phyloP scores from a whole-genome alignment of 169 alveolate genomes.

The Plasmodium coatneyi region DNA sequence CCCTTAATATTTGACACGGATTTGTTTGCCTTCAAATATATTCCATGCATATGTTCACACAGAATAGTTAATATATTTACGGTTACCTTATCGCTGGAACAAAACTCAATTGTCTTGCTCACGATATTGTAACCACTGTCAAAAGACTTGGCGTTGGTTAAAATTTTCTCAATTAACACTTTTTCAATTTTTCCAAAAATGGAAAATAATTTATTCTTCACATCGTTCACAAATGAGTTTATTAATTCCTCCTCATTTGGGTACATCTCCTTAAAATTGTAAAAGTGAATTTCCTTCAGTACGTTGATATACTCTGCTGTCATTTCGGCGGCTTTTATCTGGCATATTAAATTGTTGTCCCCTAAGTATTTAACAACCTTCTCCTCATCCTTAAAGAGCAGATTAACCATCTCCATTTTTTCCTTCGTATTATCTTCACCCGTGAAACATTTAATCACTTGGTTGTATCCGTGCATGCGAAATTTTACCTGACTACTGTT shows the following conservation, averaged over 20 bases:
- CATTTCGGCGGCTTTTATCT: slow-evolving; percentile 68
- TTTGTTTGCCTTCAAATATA: slow-evolving; percentile 43
- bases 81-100: slow-evolving; percentile 55
- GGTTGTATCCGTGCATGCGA: slow-evolving; percentile 55
- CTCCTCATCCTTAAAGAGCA: slow-evolving; percentile 53
- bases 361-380: slow-evolving; percentile 16
- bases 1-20: slow-evolving; percentile 56
- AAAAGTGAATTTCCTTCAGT: slow-evolving; percentile 27
- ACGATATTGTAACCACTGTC: slow-evolving; percentile 68
- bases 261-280: slow-evolving; percentile 1
- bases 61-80: slow-evolving; percentile 20
- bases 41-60: slow-evolving; percentile 33
- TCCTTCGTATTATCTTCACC: neutral
- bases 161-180: slow-evolving; percentile 45
- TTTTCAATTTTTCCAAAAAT: slow-evolving; percentile 28
- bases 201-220: slow-evolving; percentile 34
- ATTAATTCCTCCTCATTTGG: slow-evolving; percentile 51
- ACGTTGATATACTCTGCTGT: slow-evolving; percentile 24
- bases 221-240: slow-evolving; percentile 47
- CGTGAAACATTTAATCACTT: slow-evolving; percentile 24
- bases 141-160: slow-evolving; percentile 43
- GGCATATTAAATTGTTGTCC: slow-evolving; percentile 61
- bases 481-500: slow-evolving; percentile 22
- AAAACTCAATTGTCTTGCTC: slow-evolving; percentile 43
- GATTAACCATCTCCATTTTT: slow-evolving; percentile 20